Base-by-base conservation (phyloP, 2,329 filamentous ascomycete species). In the Xylariaceae sp. region DNA sequence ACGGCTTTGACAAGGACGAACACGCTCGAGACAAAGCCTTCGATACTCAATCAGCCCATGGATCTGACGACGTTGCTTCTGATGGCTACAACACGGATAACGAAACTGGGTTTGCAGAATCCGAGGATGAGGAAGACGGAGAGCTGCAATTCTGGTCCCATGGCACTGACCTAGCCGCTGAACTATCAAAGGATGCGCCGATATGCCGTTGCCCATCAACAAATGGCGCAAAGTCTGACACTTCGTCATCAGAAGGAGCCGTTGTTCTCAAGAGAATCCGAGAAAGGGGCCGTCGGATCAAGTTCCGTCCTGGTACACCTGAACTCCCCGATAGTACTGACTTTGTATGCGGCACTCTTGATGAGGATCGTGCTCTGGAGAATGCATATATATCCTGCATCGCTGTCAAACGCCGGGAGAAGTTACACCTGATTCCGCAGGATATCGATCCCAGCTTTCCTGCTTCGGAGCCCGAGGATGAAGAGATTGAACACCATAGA, bases 381-480 rank as follows among this genome's bases (percentile, higher is more conserved):
- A 90, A 91, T 62, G 92, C 90, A 0, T 99, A 96, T 70, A 80
- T 95, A 53, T 88, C 89, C 2, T 90, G 88, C 64, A 80, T 95
- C 55, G 88, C 91, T 65, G 85, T 89, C 53, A 86, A 88, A 62
- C 87, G 91, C 64, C 86, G 86, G 46, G 85, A 87, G 62, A 96
- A 91, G 73, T 87, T 91, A 57, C 85, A 87, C 59, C 70, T 83
- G 32, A 89, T 92, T 32, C 92, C 94, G n/a, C 94, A 97, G 68
- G 94, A 97, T 64, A 95, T 96, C 57, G 94, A 99, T 67, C 94
- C 94, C 1, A 96, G 91, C 67, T 99, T 99, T 70, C 94, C 94
- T 0, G 91, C 91, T 0, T 96, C 91, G 0, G 94, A 97, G 63
- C 88, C 87, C 0, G 94, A 99, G 63, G 85, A 91, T 62, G 86